Conservation (phyloP, 352 stramenopile genomes). For the Phytophthora rubi region DNA sequence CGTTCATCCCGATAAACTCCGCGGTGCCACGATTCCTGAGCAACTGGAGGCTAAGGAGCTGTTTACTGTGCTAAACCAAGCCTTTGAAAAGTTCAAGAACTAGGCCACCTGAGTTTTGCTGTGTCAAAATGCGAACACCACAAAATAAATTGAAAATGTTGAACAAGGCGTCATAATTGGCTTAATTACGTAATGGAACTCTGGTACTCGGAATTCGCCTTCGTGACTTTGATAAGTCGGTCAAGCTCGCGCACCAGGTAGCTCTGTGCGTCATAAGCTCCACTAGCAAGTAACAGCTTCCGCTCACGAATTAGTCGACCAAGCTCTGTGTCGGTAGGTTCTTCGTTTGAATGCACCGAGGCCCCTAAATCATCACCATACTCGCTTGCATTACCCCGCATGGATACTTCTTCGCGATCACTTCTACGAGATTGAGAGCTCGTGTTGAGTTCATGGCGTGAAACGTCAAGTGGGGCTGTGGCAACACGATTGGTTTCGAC, state of each 20-base stretch:
- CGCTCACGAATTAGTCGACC: constrained; percentile 58
- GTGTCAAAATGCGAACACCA: background rate
- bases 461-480: background rate
- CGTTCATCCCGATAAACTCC: constrained; percentile 89
- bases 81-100: constrained; percentile 88
- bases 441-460: constrained; percentile 1
- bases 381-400: background rate
- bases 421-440: constrained; percentile 4
- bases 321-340: constrained; percentile 37
- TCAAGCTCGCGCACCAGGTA: constrained; percentile 75
- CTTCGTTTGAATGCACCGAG: constrained; percentile 3
- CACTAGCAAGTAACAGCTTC: constrained; percentile 63
- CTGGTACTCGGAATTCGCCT: constrained; percentile 31
- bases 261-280: constrained; percentile 65
- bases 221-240: constrained; percentile 50
- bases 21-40: constrained; percentile 72
- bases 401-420: background rate
- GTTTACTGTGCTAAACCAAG: constrained; percentile 88
- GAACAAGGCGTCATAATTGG: constrained; percentile 10
- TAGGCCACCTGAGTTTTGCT: constrained; percentile 26
- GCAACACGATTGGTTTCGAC: constrained; percentile 13
- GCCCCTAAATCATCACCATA: constrained; percentile 1
- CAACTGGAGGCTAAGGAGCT: constrained; percentile 87
- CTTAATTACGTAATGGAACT: constrained; percentile 12
- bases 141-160: constrained; percentile 21